phyloP scores from a whole-genome alignment of 345 rosid genomes.

The Boechera retrofracta region DNA sequence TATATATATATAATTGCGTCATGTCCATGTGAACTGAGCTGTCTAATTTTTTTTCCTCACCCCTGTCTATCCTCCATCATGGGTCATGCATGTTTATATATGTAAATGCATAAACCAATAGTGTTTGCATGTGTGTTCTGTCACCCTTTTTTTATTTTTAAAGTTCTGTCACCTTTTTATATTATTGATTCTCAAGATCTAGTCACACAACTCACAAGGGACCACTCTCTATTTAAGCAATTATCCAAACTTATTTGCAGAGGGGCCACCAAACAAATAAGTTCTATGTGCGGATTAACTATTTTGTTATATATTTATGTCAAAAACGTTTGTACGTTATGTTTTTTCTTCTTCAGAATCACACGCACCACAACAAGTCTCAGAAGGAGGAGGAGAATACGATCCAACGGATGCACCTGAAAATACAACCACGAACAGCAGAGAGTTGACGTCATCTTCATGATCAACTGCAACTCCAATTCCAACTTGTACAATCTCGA shows the following conservation, averaged over 20 bases:
- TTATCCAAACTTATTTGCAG: conserved; percentile 35
- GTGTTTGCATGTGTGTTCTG: conserved; percentile 48
- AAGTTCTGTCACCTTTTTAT: conserved; percentile 40
- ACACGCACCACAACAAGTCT: conserved; percentile 38
- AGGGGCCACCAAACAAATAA: conserved; percentile 30
- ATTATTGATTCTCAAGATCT: conserved; percentile 41
- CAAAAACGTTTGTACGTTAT: neutral
- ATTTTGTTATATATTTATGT: neutral
- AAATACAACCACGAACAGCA: conserved; percentile 32
- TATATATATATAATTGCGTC: conserved; percentile 28
- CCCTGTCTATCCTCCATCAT: conserved; percentile 42
- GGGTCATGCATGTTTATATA: conserved; percentile 38
- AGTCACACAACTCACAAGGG: conserved; percentile 41
- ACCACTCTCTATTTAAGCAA: conserved; percentile 43
- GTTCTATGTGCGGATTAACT: conserved; percentile 29
- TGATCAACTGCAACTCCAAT: conserved; percentile 27
- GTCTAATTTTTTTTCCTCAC: conserved; percentile 33
- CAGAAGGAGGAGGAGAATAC: conserved; percentile 30
- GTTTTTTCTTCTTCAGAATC: conserved; percentile 37
- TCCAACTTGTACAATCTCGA: conserved; percentile 41
- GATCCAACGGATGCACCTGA: conserved; percentile 41
- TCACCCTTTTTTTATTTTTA: conserved; percentile 3
- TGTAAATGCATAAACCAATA: conserved; percentile 34
- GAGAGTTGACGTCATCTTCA: conserved; percentile 35
- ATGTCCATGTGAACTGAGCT: conserved; percentile 49